phyloP scores from a whole-genome alignment of 2,329 filamentous ascomycete genomes.

The Penicillium nordicum region DNA sequence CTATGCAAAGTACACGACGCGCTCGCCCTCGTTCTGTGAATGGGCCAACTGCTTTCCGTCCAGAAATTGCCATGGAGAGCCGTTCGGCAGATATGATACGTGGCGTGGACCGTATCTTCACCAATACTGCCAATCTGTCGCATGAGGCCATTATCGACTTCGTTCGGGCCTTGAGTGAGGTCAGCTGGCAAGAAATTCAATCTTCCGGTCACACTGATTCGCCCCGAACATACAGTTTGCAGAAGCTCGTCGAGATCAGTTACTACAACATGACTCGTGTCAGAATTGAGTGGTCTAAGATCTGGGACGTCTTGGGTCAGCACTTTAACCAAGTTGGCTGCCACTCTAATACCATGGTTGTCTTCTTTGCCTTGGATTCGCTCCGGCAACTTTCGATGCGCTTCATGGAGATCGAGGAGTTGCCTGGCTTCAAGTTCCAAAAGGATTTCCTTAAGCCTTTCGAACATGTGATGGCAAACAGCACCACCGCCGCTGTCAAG shows the following conservation, averaged over 20 bases:
- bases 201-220: constrained; percentile 95
- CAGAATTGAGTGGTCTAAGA: constrained; percentile 95
- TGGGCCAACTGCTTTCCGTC: constrained; percentile 57
- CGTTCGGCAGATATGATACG: constrained; percentile 90
- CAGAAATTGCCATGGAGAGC: constrained; percentile 85
- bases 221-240: constrained; percentile 91
- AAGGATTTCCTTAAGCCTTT: constrained; percentile 99
- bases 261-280: constrained; percentile 99
- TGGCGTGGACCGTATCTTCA: constrained; percentile 92
- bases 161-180: constrained; percentile 84
- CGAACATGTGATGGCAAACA: constrained; percentile 94
- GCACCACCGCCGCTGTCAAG: constrained; percentile 85
- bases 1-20: constrained; percentile 56
- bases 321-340: constrained; percentile 98
- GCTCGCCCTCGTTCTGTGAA: constrained; percentile 47
- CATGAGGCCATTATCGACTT: constrained; percentile 96
- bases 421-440: constrained; percentile 98
- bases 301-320: constrained; percentile 95
- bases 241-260: constrained; percentile 97
- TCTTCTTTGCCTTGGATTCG: constrained; percentile 96
- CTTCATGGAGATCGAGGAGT: constrained; percentile 96
- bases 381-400: constrained; percentile 94
- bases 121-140: constrained; percentile 87
- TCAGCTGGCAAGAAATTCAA: constrained; percentile 99
- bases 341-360: constrained; percentile 91